These are phyloP conservation scores for Myriosclerotinia curreyana DNA, from an alignment of 2,329 filamentous ascomycete genomes.

Conservation along the genomic window DNA sequence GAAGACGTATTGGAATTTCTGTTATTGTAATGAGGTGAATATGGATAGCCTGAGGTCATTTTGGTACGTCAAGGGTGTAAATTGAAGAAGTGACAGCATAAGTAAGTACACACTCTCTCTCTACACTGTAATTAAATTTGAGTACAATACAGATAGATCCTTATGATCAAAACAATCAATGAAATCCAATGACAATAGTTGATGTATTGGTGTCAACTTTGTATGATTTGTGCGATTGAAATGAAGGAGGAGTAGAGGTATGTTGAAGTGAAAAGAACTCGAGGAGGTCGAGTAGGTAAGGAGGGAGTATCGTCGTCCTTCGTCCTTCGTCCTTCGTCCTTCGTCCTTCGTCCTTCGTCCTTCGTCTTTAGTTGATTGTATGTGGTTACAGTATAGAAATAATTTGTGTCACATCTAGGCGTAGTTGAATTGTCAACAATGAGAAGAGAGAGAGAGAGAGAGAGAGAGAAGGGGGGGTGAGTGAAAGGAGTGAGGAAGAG, in stretches of 20 bases:
- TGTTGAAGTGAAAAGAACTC: background rate
- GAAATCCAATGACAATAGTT: constrained; percentile 17
- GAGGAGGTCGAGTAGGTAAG: constrained; percentile 1
- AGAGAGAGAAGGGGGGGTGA: background rate
- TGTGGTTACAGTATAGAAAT: background rate
- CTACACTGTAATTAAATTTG: no score
- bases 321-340: no score
- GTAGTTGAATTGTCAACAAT: background rate
- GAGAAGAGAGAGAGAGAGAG: background rate
- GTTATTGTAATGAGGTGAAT: constrained; percentile 8
- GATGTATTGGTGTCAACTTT: background rate
- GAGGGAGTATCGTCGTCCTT: no score
- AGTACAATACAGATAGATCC: constrained; percentile 20
- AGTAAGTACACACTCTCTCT: background rate
- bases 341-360: background rate
- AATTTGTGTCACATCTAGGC: background rate
- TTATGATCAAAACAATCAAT: constrained; percentile 22
- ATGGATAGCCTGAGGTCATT: constrained; percentile 20
- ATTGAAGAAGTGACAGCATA: constrained; percentile 23
- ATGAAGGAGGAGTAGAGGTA: background rate
- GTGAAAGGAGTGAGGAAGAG: background rate
- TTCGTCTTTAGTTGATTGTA: background rate
- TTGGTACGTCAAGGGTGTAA: constrained; percentile 15
- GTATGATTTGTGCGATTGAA: background rate
- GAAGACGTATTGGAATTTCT: constrained; percentile 7